Percentiles rank a stretch among this genome's conserved stretches.
Evolutionary conservation across 345 rosid species (phyloP).

Genomic region (Eucalyptus marginata): DNA sequence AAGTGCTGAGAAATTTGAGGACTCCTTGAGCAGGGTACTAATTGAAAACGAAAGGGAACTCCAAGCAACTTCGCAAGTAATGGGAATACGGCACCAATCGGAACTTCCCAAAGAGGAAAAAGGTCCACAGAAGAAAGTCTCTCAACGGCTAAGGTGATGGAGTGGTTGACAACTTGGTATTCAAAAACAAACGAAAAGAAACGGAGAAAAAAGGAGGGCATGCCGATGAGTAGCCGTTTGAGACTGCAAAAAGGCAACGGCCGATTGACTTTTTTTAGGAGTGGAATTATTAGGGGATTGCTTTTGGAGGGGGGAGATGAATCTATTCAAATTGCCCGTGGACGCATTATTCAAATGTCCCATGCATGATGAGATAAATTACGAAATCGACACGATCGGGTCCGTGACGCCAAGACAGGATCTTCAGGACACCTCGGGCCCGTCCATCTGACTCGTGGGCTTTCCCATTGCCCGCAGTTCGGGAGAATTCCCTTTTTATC

Average conservation of each 20-base stretch:
- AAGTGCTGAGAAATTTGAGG: not conserved
- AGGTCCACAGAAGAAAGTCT: not conserved
- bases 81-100: not conserved
- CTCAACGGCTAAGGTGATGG: not conserved
- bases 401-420: not conserved
- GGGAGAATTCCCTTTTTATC: not conserved
- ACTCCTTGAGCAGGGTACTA: not conserved
- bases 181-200: not conserved
- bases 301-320: not conserved
- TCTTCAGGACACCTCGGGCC: not conserved
- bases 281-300: not conserved
- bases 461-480: not conserved
- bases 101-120: not conserved
- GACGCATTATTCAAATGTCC: not conserved
- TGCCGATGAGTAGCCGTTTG: not conserved
- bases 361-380: not conserved
- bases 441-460: not conserved
- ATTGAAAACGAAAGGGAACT: not conserved
- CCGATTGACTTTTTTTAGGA: not conserved
- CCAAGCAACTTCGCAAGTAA: not conserved
- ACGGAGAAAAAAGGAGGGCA: not conserved
- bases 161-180: not conserved
- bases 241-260: not conserved
- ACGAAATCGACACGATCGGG: not conserved
- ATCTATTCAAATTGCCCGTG: not conserved